These are phyloP conservation scores for Veloporphyrellus conicus DNA, from an alignment of 1,284 basidiomycete genomes.

Conservation along the genomic window DNA sequence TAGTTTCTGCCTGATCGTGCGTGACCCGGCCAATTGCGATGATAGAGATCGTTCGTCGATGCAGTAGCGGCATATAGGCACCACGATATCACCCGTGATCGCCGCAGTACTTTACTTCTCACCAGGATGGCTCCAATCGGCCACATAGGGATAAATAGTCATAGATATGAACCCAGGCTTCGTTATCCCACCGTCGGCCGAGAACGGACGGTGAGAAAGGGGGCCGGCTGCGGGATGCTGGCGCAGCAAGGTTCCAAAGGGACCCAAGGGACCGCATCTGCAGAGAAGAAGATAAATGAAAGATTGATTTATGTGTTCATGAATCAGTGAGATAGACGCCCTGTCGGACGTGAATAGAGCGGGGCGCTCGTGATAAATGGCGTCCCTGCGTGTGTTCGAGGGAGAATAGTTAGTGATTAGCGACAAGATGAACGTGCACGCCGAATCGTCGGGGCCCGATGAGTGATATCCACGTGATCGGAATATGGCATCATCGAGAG, in stretches of 20 bases:
- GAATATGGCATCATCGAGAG: background rate
- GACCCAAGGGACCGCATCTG: background rate
- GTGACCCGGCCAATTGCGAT: background rate
- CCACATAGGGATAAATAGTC: slow-evolving; percentile 15
- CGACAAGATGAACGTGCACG: background rate
- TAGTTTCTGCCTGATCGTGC: background rate
- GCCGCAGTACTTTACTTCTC: slow-evolving; percentile 1
- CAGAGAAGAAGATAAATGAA: slow-evolving; percentile 2
- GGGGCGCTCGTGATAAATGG: slow-evolving; percentile 7
- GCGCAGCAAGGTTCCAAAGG: slow-evolving; percentile 1
- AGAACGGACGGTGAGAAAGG: background rate
- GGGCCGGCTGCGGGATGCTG: slow-evolving; percentile 1
- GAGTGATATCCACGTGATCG: slow-evolving; percentile 8
- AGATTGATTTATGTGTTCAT: slow-evolving; percentile 4
- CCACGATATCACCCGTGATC: slow-evolving; percentile 16
- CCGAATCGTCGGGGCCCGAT: slow-evolving; percentile 7
- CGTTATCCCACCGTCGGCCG: background rate
- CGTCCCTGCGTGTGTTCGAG: background rate
- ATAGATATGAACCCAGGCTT: slow-evolving; percentile 13
- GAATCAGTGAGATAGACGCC: slow-evolving; percentile 25
- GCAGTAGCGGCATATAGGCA: background rate
- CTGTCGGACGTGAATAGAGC: background rate
- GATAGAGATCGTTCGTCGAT: background rate
- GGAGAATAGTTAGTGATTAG: slow-evolving; percentile 3
- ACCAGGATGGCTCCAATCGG: background rate